These are phyloP conservation scores for Pseudocercospora crystallina DNA, from an alignment of 2,329 filamentous ascomycete genomes.

Conservation along the genomic window DNA sequence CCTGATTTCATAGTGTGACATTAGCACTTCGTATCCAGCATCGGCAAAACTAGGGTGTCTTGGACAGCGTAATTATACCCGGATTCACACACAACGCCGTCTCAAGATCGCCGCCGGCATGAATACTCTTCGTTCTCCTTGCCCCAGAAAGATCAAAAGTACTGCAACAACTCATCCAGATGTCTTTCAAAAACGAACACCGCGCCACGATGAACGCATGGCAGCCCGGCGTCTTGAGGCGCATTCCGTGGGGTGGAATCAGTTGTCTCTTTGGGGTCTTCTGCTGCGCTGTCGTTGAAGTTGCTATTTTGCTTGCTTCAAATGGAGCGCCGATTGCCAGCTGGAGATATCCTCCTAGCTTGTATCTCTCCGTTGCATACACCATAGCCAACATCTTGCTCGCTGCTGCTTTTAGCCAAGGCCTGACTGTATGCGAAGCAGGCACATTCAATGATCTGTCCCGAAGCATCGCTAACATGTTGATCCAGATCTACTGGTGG, in stretches of 20 bases:
- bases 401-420: slow-evolving; percentile 17
- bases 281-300: slow-evolving; percentile 14
- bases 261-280: slow-evolving; percentile 14
- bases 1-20: too few species aligned
- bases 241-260: slow-evolving; percentile 17
- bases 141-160: slow-evolving; percentile 1
- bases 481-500: slow-evolving; percentile 19
- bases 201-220: slow-evolving; percentile 13
- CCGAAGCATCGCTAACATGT: neutral
- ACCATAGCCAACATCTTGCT: slow-evolving; percentile 18
- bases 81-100: neutral
- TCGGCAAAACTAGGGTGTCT: slow-evolving; percentile 3
- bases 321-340: slow-evolving; percentile 14
- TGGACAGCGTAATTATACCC: neutral
- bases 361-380: slow-evolving; percentile 21
- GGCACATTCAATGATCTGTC: neutral
- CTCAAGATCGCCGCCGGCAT: slow-evolving; percentile 1
- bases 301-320: slow-evolving; percentile 10
- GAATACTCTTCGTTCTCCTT: neutral
- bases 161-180: neutral
- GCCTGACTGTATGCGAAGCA: slow-evolving; percentile 8
- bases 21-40: slow-evolving; percentile 8
- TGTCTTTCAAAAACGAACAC: neutral
- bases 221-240: slow-evolving; percentile 14
- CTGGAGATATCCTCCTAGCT: slow-evolving; percentile 19